A percentile compares a stretch with the other conserved stretches of the same genome.
These are phyloP conservation scores for Corynespora cassiicola DNA, from an alignment of 2,329 filamentous ascomycete genomes.

Conservation along the genomic window DNA sequence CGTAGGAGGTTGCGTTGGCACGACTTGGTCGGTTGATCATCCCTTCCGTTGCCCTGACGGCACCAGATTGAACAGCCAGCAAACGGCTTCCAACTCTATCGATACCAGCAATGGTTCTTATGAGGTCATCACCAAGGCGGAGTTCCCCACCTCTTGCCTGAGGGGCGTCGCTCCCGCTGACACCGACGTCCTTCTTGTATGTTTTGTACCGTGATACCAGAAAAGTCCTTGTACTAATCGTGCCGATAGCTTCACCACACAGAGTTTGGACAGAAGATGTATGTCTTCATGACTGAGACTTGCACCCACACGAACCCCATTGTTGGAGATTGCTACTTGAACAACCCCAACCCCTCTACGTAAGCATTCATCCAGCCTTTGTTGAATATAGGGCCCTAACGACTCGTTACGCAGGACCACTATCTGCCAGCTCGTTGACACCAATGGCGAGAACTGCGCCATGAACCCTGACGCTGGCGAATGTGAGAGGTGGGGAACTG, in stretches of 20 bases:
- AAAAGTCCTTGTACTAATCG: neutral
- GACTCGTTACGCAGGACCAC: constrained; percentile 3
- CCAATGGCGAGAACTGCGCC: constrained; percentile 2
- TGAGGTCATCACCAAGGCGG: constrained; percentile 2
- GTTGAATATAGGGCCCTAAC: constrained; percentile 1
- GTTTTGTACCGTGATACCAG: neutral
- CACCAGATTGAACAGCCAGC: constrained; percentile 1
- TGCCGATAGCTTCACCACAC: constrained; percentile 1
- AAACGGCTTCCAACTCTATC: constrained; percentile 6
- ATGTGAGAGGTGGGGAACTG: constrained; percentile 6
- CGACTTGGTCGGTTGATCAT: constrained; percentile 1
- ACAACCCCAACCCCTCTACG: constrained; percentile 9
- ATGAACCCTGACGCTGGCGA: constrained; percentile 1
- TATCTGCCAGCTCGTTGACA: constrained; percentile 3
- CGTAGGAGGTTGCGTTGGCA: constrained; percentile 8
- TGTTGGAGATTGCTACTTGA: constrained; percentile 3
- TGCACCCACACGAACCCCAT: constrained; percentile 5
- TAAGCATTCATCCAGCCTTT: neutral
- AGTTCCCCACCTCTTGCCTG: constrained; percentile 8
- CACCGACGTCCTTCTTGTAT: constrained; percentile 4
- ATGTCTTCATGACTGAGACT: constrained; percentile 7
- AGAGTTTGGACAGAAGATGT: constrained; percentile 6
- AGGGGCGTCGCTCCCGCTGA: constrained; percentile 3
- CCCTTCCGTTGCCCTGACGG: constrained; percentile 5
- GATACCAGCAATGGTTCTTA: constrained; percentile 3